Evolutionary conservation across 495 filamentous ascomycete species (phyloP), one percentile per base, ranked within the genome.

Genomic region (Aspergillus funiculosus): DNA sequence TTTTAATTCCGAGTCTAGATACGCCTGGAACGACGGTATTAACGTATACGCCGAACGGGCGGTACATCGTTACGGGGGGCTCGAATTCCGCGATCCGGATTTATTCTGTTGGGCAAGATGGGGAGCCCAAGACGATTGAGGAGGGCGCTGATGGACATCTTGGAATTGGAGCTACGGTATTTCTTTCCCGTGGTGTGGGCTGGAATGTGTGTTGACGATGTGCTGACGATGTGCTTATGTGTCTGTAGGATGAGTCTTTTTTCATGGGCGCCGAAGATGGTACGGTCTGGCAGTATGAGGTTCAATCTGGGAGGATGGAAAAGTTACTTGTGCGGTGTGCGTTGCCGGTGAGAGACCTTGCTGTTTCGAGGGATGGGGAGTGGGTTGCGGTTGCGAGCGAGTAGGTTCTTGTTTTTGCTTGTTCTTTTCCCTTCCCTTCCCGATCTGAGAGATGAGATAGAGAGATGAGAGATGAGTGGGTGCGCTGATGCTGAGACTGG

Each of bases 371-470:
- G 5, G 88, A 98, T 62, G 77, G 78, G 0, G 78, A 84, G 57
- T 97, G 89, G 94, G 83, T 78, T 37, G 92, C 92, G 27, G 86
- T 97, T n/a, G 86, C 94, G 22, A 95, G 90, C 77, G 94, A 98
- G 80, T 82, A 51, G 55, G 79, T 64, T 6, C 20, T 32, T 8
- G 7, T 19, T 20, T 17, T n/a, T 3, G 8, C 10, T 6, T 7
- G 8, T 5, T 17, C 9, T 14, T 14, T 36, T 32, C 1, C 13
- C 9, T 34, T 20, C 32, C 8, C 20, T 21, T 21, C n/a, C n/a
- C n/a, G n/a, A n/a, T n/a, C n/a, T n/a, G n/a, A n/a, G n/a, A n/a
- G n/a, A n/a, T n/a, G n/a, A n/a, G n/a, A n/a, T n/a, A n/a, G n/a
- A n/a, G n/a, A n/a, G n/a, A n/a, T n/a, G n/a, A n/a, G n/a, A n/a